Base-by-base conservation (phyloP, 2,329 filamentous ascomycete species). In the Phialophora tarda region DNA sequence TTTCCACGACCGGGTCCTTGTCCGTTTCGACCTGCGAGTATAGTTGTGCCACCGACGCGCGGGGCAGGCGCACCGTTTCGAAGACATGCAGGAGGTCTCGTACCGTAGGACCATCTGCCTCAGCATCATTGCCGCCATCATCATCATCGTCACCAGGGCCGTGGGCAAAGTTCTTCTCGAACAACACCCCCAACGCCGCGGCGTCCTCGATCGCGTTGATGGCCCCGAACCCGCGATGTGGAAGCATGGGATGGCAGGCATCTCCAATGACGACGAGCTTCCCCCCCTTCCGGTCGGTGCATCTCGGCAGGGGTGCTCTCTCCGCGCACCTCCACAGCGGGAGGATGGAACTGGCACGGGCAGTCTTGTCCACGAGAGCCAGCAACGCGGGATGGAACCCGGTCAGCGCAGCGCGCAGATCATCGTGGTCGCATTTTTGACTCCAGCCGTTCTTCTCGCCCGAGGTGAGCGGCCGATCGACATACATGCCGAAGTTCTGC, bases 401-500 rank as follows among this genome's bases (percentile, higher is more conserved):
- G 4, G 24, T 24, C 56, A 59, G 34, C 24, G 34, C 56, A 12
- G 56, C 56, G 14, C 56, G 34, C 56, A 59, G 38, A 26, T 26
- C 56, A 11, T 24, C 56, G 4, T 21, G 32, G 34, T 41, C n/a
- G 12, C 21, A 28, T 30, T 59, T 32, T 12, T 59, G 56, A 14
- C 7, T 44, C 55, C 55, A 38, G 28, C n/a, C 48, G 23, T 26
- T 53, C 48, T 8, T 26, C 30, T 21, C 17, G 38, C 38, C 38
- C 38, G 38, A 44, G 4, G 14, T 2, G 38, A 44, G 38, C 38
- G 38, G 38, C 30, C 14, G 53, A 12, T 59, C 34, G 32, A 59
- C 38, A 14, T 59, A 59, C 56, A 59, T 59, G 56, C 56, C 56
- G 11, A 59, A 47, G 24, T 59, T 59, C 56, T 59, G 56, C 56